Evolutionary conservation across 306 rosid genomes (phyloP).

Genomic region (Cucumis melo): DNA sequence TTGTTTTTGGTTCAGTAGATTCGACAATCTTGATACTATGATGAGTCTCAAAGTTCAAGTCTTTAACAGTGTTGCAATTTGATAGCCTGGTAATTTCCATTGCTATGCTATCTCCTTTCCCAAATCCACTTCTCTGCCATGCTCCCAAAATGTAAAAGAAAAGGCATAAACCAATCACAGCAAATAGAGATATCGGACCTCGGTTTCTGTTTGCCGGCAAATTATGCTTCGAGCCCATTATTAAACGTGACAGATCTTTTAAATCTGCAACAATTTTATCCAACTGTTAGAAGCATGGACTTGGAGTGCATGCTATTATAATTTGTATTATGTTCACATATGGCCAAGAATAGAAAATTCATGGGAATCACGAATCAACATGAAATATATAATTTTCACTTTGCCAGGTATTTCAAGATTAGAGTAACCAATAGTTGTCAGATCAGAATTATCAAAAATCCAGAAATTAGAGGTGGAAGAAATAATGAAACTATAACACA

Average conservation of each 20-base stretch:
- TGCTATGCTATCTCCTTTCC: constrained; percentile 69
- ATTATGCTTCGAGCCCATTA: constrained; percentile 59
- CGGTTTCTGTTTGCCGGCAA: constrained; percentile 39
- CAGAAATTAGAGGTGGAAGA: background rate
- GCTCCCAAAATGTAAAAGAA: constrained; percentile 93
- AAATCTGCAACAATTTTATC: constrained; percentile 11
- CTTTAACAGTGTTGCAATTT: constrained; percentile 44
- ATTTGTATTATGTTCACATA: background rate
- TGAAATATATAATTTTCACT: background rate
- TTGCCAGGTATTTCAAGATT: background rate
- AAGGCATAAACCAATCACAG: constrained; percentile 66
- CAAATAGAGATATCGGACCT: constrained; percentile 62
- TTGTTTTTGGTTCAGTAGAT: constrained; percentile 42
- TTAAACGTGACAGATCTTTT: constrained; percentile 11
- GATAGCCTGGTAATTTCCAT: constrained; percentile 44
- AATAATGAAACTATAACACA: background rate
- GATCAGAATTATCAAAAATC: background rate
- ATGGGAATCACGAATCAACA: background rate
- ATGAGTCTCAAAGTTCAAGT: constrained; percentile 70
- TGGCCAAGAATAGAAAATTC: background rate
- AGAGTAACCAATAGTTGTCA: background rate
- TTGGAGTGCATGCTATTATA: background rate
- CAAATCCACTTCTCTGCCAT: constrained; percentile 87
- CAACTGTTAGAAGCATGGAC: background rate
- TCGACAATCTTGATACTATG: constrained; percentile 43